These are phyloP conservation scores for Fusarium decemcellulare DNA, from an alignment of 2,329 filamentous ascomycete genomes.

Conservation along the genomic window DNA sequence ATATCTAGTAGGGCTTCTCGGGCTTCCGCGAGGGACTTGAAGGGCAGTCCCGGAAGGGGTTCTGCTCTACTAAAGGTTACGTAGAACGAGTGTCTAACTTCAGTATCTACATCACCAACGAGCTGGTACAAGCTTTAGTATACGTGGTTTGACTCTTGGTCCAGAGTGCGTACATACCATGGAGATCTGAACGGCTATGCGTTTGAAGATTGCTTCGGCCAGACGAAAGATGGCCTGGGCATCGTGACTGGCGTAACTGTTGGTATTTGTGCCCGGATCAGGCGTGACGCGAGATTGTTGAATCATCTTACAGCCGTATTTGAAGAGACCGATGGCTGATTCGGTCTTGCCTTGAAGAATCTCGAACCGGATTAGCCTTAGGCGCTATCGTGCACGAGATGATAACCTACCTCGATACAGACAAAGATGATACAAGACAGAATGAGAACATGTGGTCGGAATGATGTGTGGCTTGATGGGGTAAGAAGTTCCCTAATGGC, in stretches of 20 bases:
- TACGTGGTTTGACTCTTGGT: accelerated
- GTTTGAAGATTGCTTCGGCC: slow-evolving; percentile 12
- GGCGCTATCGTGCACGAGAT: accelerated
- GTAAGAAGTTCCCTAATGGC: slow-evolving; percentile 17
- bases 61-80: not conserved
- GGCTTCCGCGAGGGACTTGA: slow-evolving; percentile 12
- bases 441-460: slow-evolving; percentile 13
- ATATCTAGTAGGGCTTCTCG: slow-evolving; percentile 23
- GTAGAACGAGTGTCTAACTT: not conserved
- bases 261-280: not conserved
- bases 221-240: not conserved
- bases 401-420: slow-evolving; percentile 17
- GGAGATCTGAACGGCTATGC: slow-evolving; percentile 19
- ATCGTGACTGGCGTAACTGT: not conserved
- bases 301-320: slow-evolving; percentile 33
- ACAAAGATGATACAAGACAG: slow-evolving; percentile 34
- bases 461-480: not conserved
- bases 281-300: slow-evolving; percentile 6
- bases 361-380: not conserved
- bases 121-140: slow-evolving; percentile 8
- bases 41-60: not conserved
- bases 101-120: slow-evolving; percentile 12
- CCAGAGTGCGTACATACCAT: slow-evolving; percentile 5
- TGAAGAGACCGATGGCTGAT: slow-evolving; percentile 26
- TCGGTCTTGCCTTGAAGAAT: slow-evolving; percentile 32